Percentiles rank a stretch among this genome's conserved stretches.
These are phyloP conservation scores for Oenanthe javanica DNA, from an alignment of 140 eudicot genomes.

Conservation along the genomic window DNA sequence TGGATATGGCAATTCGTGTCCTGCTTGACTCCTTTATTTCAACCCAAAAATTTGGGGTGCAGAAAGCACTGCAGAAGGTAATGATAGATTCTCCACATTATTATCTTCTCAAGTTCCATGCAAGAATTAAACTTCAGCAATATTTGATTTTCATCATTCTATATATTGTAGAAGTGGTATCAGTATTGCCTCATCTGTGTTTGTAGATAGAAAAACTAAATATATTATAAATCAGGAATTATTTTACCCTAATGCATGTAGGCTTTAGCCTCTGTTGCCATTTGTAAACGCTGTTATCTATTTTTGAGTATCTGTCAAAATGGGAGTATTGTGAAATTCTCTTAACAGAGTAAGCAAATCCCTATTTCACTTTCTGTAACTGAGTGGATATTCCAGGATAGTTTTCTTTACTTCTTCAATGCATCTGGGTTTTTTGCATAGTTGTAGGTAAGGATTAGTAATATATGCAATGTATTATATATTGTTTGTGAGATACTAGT, in stretches of 20 bases:
- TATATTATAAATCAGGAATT: background rate
- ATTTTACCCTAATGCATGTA: background rate
- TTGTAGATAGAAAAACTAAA: background rate
- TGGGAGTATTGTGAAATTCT: background rate
- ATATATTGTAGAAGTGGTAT: background rate
- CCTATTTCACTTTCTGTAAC: background rate
- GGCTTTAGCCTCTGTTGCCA: too few relatives aligned
- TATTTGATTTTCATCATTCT: background rate
- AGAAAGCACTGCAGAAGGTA: slow-evolving; percentile 92
- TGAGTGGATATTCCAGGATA: background rate
- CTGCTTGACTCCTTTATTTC: slow-evolving; percentile 91
- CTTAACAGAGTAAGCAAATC: background rate
- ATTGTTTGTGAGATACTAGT: background rate
- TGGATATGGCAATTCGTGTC: slow-evolving; percentile 98
- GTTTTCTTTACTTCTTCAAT: too few relatives aligned
- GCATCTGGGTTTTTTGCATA: background rate
- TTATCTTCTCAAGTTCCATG: background rate
- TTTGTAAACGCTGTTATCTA: too few relatives aligned
- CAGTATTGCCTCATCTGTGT: background rate
- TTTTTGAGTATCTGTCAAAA: background rate
- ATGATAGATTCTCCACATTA: background rate
- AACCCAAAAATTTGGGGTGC: slow-evolving; percentile 95
- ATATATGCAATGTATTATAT: background rate
- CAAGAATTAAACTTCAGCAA: background rate
- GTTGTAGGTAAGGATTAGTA: background rate